Conservation (phyloP, 306 rosid species). For the Cucumis hystrix region DNA sequence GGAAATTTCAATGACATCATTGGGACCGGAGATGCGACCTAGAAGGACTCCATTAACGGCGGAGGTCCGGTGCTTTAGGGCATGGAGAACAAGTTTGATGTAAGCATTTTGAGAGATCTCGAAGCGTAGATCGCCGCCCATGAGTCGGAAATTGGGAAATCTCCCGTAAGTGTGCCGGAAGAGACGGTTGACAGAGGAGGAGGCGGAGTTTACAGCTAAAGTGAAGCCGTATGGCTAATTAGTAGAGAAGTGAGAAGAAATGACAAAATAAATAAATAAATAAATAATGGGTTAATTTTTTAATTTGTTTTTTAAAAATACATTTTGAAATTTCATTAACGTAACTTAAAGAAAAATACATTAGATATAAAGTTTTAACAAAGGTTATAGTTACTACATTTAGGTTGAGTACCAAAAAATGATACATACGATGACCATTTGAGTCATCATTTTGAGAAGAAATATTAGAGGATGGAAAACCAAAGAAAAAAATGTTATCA, state of each 20-base stretch:
- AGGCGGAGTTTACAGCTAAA: not conserved
- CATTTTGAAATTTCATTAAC: too few relatives aligned
- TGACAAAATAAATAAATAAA: not conserved
- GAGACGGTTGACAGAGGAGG: not conserved
- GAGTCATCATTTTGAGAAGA: too few relatives aligned
- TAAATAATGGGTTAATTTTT: not conserved
- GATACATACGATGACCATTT: too few relatives aligned
- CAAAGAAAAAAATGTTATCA: too few relatives aligned
- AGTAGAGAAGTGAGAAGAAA: not conserved
- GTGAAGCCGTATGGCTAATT: not conserved
- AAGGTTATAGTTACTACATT: too few relatives aligned
- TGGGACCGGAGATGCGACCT: slow-evolving; percentile 60
- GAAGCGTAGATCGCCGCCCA: slow-evolving; percentile 60
- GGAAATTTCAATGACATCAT: slow-evolving; percentile 54
- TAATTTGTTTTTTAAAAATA: too few relatives aligned
- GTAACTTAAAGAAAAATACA: too few relatives aligned
- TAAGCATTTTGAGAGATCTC: slow-evolving; percentile 79
- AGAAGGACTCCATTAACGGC: slow-evolving; percentile 80
- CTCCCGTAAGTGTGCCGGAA: not conserved
- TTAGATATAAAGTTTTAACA: too few relatives aligned
- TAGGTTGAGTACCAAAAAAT: too few relatives aligned
- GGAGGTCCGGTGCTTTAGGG: slow-evolving; percentile 69
- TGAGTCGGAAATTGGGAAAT: slow-evolving; percentile 14
- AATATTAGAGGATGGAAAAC: too few relatives aligned
- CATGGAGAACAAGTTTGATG: slow-evolving; percentile 70